Percentiles rank a stretch among this genome's conserved stretches.
Conservation (phyloP, 2,329 filamentous ascomycete species). For the Aspergillus candidus region DNA sequence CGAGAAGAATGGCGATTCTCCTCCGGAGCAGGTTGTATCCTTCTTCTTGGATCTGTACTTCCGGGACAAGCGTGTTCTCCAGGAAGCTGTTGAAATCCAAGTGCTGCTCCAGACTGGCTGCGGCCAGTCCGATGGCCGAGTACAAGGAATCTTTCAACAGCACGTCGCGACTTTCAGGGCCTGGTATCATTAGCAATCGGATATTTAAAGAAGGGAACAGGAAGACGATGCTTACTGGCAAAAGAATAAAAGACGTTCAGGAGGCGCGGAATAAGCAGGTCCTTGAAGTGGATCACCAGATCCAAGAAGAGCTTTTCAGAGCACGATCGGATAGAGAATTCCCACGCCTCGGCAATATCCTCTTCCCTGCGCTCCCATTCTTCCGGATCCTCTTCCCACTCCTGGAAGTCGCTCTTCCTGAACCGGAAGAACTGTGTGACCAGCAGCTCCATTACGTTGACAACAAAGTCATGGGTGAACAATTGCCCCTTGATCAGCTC, state of each 20-base stretch:
- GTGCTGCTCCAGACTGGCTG: constrained; percentile 64
- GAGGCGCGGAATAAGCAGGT: constrained; percentile 70
- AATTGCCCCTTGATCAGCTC: constrained; percentile 65
- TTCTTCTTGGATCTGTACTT: constrained; percentile 63
- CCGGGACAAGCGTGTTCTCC: constrained; percentile 65
- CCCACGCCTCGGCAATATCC: constrained; percentile 75
- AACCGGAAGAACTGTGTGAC: constrained; percentile 88
- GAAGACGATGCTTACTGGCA: constrained; percentile 49
- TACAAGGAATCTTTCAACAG: constrained; percentile 91
- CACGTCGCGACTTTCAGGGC: constrained; percentile 60
- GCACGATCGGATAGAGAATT: constrained; percentile 87
- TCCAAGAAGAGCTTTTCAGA: constrained; percentile 92
- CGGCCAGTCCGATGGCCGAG: constrained; percentile 81
- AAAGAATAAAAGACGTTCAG: constrained; percentile 77
- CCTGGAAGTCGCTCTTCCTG: constrained; percentile 72
- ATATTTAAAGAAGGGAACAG: constrained; percentile 15
- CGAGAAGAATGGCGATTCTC: constrained; percentile 80
- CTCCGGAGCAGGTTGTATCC: constrained; percentile 78
- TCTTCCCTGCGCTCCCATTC: constrained; percentile 93
- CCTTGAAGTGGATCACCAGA: constrained; percentile 81
- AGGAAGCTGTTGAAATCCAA: constrained; percentile 83
- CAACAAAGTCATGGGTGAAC: constrained; percentile 68
- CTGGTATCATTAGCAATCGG: constrained; percentile 22
- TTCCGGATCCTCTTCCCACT: constrained; percentile 92
- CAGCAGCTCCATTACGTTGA: constrained; percentile 74